Evolutionary conservation across 495 filamentous ascomycete species (phyloP).

Genomic region (Lichina pygmaea): DNA sequence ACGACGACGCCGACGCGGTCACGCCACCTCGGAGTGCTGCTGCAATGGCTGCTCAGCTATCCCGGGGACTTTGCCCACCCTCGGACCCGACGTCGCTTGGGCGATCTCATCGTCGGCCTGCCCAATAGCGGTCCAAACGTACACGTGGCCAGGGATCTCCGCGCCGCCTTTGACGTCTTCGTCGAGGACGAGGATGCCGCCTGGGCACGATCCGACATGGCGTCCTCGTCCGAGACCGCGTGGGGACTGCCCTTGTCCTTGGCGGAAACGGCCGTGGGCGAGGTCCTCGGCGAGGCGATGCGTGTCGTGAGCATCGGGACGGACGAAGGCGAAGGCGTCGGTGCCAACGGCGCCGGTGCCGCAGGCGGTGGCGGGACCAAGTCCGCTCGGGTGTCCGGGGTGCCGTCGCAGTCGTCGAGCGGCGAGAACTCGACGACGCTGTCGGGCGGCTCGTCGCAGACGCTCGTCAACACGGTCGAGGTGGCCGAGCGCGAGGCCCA

Average conservation of each 20-base stretch:
- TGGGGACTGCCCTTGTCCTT: not conserved
- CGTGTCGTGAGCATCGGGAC: not conserved
- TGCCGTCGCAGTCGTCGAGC: constrained; percentile 16
- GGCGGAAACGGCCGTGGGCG: not conserved
- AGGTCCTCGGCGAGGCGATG: not conserved
- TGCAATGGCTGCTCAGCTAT: constrained; percentile 73
- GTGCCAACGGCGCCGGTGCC: not conserved
- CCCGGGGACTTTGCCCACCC: constrained; percentile 77
- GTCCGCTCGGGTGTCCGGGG: not conserved
- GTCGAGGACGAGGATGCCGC: constrained; percentile 54
- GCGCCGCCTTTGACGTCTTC: constrained; percentile 31
- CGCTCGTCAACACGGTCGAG: constrained; percentile 34
- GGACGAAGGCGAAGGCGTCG: not conserved
- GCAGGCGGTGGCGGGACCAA: not conserved
- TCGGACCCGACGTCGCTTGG: constrained; percentile 39
- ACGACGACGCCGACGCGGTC: constrained; percentile 16
- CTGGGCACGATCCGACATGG: constrained; percentile 45
- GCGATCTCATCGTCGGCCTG: constrained; percentile 41
- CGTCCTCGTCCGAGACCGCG: not conserved
- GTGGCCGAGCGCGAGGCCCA: constrained; percentile 48
- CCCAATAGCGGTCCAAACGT: constrained; percentile 49
- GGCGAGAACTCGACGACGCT: constrained; percentile 17
- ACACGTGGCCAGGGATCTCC: constrained; percentile 60
- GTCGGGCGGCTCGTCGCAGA: constrained; percentile 18
- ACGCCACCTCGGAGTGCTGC: constrained; percentile 54